A percentile compares a stretch with the other conserved stretches of the same genome.
Evolutionary conservation across 768 basidiomycete genomes (phyloP).

Genomic region (Hygrophoropsis aurantiaca): DNA sequence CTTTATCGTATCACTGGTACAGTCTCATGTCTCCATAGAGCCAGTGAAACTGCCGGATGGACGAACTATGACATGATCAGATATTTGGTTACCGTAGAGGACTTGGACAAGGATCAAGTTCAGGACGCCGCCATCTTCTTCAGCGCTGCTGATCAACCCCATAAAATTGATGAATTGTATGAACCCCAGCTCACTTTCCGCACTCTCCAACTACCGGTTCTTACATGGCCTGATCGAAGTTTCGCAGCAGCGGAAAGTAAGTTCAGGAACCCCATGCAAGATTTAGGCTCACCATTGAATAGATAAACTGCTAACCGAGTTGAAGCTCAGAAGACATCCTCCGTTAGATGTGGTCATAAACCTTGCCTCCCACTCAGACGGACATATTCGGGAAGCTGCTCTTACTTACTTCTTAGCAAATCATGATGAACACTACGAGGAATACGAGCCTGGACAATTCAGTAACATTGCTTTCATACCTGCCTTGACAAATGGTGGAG

Average conservation of each 20-base stretch:
- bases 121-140: conserved; percentile 4
- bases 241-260: no score
- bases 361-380: conserved; percentile 47
- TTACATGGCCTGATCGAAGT: conserved; percentile 59
- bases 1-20: no score
- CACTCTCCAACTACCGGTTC: conserved; percentile 71
- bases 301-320: conserved; percentile 59
- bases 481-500: conserved; percentile 45
- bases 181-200: conserved; percentile 73
- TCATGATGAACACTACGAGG: conserved; percentile 49
- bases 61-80: conserved; percentile 75
- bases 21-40: no score
- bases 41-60: conserved; percentile 84
- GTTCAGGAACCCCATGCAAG: conserved; percentile 50
- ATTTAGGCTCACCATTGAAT: conserved; percentile 71
- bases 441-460: conserved; percentile 53
- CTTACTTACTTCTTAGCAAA: conserved; percentile 80
- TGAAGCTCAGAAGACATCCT: conserved; percentile 66
- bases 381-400: conserved; percentile 50
- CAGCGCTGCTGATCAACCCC: conserved; percentile 1
- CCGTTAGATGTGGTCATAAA: conserved; percentile 61
- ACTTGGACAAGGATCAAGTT: background rate
- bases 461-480: conserved; percentile 73
- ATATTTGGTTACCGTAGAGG: conserved; percentile 76
- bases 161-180: conserved; percentile 58